These are phyloP conservation scores for Globisporangium rhizosaccharum DNA, from an alignment of 352 stramenopile species.

Conservation along the genomic window DNA sequence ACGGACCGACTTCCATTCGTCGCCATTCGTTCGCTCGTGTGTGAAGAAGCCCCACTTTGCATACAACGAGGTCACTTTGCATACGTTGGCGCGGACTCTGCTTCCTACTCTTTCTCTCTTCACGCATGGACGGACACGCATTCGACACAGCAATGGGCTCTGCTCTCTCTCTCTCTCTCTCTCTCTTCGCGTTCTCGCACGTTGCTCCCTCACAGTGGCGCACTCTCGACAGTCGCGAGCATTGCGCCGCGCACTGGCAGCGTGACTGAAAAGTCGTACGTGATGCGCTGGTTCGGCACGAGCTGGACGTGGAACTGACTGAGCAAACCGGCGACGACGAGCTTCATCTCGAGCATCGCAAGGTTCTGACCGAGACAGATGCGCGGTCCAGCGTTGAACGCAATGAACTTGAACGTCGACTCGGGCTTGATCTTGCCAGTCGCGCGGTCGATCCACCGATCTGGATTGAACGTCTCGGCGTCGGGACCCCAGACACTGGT, in stretches of 20 bases:
- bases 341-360: conserved; percentile 82
- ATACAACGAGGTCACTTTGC: too few species aligned
- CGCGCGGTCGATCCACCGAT: conserved; percentile 53
- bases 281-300: conserved; percentile 23
- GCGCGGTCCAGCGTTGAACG: conserved; percentile 69
- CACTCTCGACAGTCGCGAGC: too few species aligned
- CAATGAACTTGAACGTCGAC: conserved; percentile 56
- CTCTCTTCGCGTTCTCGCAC: too few species aligned
- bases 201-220: too few species aligned
- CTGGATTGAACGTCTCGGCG: conserved; percentile 48
- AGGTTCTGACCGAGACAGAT: conserved; percentile 69
- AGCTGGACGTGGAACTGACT: conserved; percentile 51
- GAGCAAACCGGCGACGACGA: conserved; percentile 52
- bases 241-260: not conserved
- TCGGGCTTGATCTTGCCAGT: conserved; percentile 25
- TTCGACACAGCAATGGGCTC: too few species aligned
- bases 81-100: too few species aligned
- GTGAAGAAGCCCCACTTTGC: too few species aligned
- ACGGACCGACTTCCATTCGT: too few species aligned
- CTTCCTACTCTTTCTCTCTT: too few species aligned
- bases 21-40: too few species aligned
- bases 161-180: too few species aligned
- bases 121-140: too few species aligned
- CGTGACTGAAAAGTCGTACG: conserved; percentile 47
- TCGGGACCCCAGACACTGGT: conserved; percentile 57